Conservation (phyloP, 2,329 filamentous ascomycete species). For the Aspergillus pseudoglaucus region DNA sequence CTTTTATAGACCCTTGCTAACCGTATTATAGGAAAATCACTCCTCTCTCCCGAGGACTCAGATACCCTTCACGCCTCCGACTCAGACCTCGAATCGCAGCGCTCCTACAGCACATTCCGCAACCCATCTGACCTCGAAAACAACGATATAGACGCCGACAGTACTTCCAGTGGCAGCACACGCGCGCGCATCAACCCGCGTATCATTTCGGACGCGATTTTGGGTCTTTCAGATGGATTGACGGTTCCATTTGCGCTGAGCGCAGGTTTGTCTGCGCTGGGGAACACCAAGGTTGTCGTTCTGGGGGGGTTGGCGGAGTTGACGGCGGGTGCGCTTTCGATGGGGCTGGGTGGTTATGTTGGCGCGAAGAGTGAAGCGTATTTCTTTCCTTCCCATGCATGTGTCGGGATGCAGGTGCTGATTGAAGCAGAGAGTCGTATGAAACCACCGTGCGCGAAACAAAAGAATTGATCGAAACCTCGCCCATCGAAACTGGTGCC, state of each 20-base stretch:
- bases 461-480: slow-evolving; percentile 32
- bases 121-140: slow-evolving; percentile 17
- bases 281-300: slow-evolving; percentile 61
- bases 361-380: slow-evolving; percentile 49
- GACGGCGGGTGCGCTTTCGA: slow-evolving; percentile 67
- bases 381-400: slow-evolving; percentile 12
- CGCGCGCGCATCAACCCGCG: slow-evolving; percentile 36
- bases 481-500: slow-evolving; percentile 28
- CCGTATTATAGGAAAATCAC: slow-evolving; percentile 22
- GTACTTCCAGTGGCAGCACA: slow-evolving; percentile 17
- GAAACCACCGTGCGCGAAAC: slow-evolving; percentile 41
- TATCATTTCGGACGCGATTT: slow-evolving; percentile 56
- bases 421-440: slow-evolving; percentile 36
- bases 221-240: slow-evolving; percentile 70
- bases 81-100: slow-evolving; percentile 29
- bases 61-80: slow-evolving; percentile 17
- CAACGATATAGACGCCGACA: slow-evolving; percentile 10
- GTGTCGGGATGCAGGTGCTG: neutral
- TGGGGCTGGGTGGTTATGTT: slow-evolving; percentile 72
- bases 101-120: slow-evolving; percentile 30
- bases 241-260: slow-evolving; percentile 75
- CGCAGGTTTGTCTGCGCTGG: slow-evolving; percentile 58
- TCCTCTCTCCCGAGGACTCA: slow-evolving; percentile 22
- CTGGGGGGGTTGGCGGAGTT: slow-evolving; percentile 70
- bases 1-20: neutral